Conservation (phyloP, 306 rosid species). For the barrel medic (Medicago truncatula) region MtrunA17r5.0-ANR NC_053046.1:16042001-16042500, state of each 20-base stretch:
- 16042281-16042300: not conserved
- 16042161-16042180: conserved; percentile 22
- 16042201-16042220: not conserved
- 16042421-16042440: conserved; percentile 84
- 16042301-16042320: not conserved
- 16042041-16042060: conserved; percentile 3
- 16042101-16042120: conserved; percentile 30
- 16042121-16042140: conserved; percentile 14
- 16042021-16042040: conserved; percentile 13
- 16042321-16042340: conserved; percentile 22
- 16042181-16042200: conserved; percentile 6
- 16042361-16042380: not conserved
- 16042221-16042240: conserved; percentile 14
- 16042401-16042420: conserved; percentile 35
- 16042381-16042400: conserved; percentile 38
- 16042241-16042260: conserved; percentile 12
- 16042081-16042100: conserved; percentile 2
- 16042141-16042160: conserved; percentile 13
- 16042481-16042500: conserved; percentile 87
- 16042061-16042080: conserved; percentile 13
- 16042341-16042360: too few species aligned
- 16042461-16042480: conserved; percentile 87
- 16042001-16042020: conserved; percentile 12
- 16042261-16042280: conserved; percentile 24
- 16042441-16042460: conserved; percentile 89